phyloP scores from a whole-genome alignment of 352 stramenopile species.

The Globisporangium abappressorium region DNA sequence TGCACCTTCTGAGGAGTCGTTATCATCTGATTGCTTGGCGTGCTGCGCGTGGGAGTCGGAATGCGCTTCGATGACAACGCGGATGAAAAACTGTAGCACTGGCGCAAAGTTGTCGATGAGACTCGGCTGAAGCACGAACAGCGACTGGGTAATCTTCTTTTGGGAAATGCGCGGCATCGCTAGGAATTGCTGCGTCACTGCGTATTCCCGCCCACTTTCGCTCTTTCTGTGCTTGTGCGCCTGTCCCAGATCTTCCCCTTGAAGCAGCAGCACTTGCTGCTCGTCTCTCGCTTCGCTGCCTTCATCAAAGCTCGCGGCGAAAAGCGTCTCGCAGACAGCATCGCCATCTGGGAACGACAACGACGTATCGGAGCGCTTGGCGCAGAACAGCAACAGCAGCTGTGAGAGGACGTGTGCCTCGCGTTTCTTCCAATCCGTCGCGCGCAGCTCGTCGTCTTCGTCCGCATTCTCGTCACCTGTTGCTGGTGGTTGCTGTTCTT shows the following conservation, averaged over 20 bases:
- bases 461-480: not conserved
- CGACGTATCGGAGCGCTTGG: constrained; percentile 13
- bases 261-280: not conserved
- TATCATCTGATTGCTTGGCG: not conserved
- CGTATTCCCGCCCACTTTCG: constrained; percentile 20
- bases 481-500: not conserved
- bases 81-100: constrained; percentile 66
- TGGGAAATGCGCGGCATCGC: constrained; percentile 32
- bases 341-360: not conserved
- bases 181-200: constrained; percentile 43
- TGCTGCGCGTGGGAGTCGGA: constrained; percentile 21
- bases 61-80: constrained; percentile 57
- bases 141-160: constrained; percentile 37
- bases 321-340: not conserved
- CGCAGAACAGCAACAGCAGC: constrained; percentile 42
- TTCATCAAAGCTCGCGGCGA: not conserved
- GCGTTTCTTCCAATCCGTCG: constrained; percentile 17
- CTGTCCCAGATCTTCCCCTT: not conserved
- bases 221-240: constrained; percentile 6
- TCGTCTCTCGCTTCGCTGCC: not conserved
- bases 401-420: constrained; percentile 43
- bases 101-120: constrained; percentile 40
- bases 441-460: constrained; percentile 2
- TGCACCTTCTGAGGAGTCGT: not conserved
- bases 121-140: constrained; percentile 42